Evolutionary conservation across 2,329 filamentous ascomycete genomes (phyloP).

Genomic region (Fusarium secorum): DNA sequence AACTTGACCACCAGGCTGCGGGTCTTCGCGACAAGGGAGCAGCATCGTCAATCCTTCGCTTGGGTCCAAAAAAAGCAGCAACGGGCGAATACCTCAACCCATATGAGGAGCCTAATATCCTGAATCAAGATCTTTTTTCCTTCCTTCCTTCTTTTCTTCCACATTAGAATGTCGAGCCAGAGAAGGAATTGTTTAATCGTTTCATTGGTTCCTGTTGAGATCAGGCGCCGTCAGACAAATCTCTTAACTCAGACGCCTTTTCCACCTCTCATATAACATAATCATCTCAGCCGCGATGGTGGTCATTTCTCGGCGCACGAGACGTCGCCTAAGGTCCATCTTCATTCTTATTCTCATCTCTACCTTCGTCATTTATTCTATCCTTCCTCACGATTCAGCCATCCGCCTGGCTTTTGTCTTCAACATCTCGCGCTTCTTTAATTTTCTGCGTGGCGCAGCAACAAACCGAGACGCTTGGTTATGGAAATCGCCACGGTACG

Average conservation of each 20-base stretch:
- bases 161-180: constrained; percentile 9
- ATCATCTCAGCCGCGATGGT: constrained; percentile 15
- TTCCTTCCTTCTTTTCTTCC: neutral
- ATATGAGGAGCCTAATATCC: neutral
- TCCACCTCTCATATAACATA: constrained; percentile 1
- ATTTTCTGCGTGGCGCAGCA: constrained; percentile 41
- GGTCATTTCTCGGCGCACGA: constrained; percentile 40
- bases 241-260: neutral
- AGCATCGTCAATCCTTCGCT: neutral
- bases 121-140: neutral
- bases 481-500: constrained; percentile 47
- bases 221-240: neutral
- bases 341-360: constrained; percentile 37
- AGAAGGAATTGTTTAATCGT: neutral
- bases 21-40: constrained; percentile 8
- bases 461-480: constrained; percentile 54
- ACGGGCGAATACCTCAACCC: neutral
- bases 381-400: constrained; percentile 47
- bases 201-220: constrained; percentile 8
- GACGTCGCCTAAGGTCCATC: constrained; percentile 42
- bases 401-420: constrained; percentile 47
- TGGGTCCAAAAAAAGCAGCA: neutral
- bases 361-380: constrained; percentile 39
- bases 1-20: neutral
- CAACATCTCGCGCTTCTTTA: constrained; percentile 45